Evolutionary conservation across 2,329 filamentous ascomycete species (phyloP).

Genomic region (Xylariaceae sp.): DNA sequence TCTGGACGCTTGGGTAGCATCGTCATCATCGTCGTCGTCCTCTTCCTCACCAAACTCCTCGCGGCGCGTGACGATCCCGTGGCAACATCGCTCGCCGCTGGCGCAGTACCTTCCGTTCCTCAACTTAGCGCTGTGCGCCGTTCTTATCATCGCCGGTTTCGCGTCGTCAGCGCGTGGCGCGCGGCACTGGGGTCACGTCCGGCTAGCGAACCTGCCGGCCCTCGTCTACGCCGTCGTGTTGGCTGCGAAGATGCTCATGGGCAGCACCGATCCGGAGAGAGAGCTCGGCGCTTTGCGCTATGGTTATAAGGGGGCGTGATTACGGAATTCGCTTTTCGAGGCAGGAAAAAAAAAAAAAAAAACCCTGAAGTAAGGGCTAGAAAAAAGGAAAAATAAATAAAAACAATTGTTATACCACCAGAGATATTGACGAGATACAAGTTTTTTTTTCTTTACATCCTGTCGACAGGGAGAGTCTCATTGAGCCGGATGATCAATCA

Average conservation of each 20-base stretch:
- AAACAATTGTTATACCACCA: neutral
- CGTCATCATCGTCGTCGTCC: neutral
- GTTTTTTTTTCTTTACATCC: no score
- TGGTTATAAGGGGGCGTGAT: slow-evolving; percentile 57
- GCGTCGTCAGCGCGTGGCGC: slow-evolving; percentile 22
- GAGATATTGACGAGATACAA: no score
- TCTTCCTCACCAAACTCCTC: neutral
- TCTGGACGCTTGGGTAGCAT: slow-evolving; percentile 41
- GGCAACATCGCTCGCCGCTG: slow-evolving; percentile 40
- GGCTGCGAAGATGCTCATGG: slow-evolving; percentile 59
- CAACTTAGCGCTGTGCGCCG: slow-evolving; percentile 50
- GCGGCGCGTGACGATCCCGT: no score
- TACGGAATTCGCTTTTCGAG: neutral
- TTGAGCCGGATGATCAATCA: no score
- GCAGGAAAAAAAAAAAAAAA: neutral
- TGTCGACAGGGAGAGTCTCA: no score
- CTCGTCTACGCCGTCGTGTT: slow-evolving; percentile 57
- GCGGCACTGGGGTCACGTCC: slow-evolving; percentile 32
- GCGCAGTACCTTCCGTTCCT: slow-evolving; percentile 54
- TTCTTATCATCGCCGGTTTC: slow-evolving; percentile 46
- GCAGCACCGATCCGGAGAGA: slow-evolving; percentile 59
- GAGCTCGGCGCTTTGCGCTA: slow-evolving; percentile 60
- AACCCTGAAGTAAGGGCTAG: neutral
- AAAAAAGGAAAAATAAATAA: neutral
- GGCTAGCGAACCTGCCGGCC: slow-evolving; percentile 47